Conservation (phyloP, 768 basidiomycete species). For the Suillus brevipes region DNA sequence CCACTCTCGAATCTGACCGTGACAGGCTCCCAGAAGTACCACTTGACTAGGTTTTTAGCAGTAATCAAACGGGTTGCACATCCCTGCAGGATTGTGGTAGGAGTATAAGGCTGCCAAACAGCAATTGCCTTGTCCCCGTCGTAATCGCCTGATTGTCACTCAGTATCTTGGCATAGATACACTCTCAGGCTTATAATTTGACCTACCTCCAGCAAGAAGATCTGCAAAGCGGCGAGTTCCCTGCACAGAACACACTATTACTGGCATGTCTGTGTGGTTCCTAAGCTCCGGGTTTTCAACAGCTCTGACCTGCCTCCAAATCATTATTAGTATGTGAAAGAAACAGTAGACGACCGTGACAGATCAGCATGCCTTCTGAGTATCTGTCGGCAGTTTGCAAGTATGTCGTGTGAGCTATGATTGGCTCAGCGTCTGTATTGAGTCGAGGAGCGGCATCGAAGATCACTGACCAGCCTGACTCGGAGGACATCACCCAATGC, state of each 20-base stretch:
- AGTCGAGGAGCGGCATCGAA: not conserved
- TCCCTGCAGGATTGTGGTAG: no score
- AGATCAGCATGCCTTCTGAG: constrained; percentile 50
- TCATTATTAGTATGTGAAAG: not conserved
- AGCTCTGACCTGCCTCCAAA: constrained; percentile 47
- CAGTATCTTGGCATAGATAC: not conserved
- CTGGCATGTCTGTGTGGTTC: constrained; percentile 53
- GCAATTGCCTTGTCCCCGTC: constrained; percentile 67
- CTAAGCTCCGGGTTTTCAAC: constrained; percentile 52
- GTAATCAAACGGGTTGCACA: no score
- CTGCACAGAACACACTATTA: constrained; percentile 56
- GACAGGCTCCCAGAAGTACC: no score
- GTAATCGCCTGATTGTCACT: constrained; percentile 53
- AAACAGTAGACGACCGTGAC: not conserved
- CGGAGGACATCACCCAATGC: constrained; percentile 60
- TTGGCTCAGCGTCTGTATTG: not conserved
- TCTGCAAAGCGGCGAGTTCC: constrained; percentile 55
- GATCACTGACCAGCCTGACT: constrained; percentile 39
- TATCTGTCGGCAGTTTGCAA: constrained; percentile 70
- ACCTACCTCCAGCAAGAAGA: constrained; percentile 60
- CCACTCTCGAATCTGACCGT: no score
- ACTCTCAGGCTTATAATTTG: not conserved
- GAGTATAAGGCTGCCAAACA: constrained; percentile 65
- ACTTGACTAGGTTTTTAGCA: no score
- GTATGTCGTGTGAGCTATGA: constrained; percentile 59